These are phyloP conservation scores for Angophora floribunda DNA, from an alignment of 345 rosid species.

Conservation along the genomic window DNA sequence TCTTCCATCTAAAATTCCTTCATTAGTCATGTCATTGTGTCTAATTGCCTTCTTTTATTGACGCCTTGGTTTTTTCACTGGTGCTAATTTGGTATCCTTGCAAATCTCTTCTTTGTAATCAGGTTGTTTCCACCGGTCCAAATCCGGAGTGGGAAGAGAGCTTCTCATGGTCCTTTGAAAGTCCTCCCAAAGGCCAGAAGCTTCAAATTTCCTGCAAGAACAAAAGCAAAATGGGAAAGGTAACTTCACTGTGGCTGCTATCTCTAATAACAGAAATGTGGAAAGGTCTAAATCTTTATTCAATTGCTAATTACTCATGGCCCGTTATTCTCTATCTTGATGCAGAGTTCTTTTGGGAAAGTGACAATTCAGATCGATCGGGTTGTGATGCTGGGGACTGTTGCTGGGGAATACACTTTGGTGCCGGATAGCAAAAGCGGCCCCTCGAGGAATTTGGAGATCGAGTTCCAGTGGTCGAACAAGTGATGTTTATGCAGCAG, in stretches of 20 bases:
- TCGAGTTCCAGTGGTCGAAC: constrained; percentile 98
- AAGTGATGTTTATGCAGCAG: not conserved
- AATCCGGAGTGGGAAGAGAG: constrained; percentile 99
- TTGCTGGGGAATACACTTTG: constrained; percentile 80
- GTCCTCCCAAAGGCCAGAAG: constrained; percentile 99
- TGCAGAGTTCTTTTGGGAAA: constrained; percentile 95
- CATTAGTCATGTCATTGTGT: not conserved
- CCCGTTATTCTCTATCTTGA: not conserved
- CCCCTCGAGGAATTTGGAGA: constrained; percentile 79
- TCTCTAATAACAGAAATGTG: not conserved
- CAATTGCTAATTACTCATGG: not conserved
- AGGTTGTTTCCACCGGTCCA: constrained; percentile 93
- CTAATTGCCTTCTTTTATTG: not conserved
- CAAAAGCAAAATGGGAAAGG: constrained; percentile 99
- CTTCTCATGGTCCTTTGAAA: constrained; percentile 96
- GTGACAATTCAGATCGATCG: constrained; percentile 97
- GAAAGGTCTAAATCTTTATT: not conserved
- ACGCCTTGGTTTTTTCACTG: not conserved
- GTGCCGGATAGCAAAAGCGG: constrained; percentile 96
- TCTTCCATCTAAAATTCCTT: not conserved
- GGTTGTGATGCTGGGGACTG: constrained; percentile 96
- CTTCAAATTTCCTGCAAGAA: constrained; percentile 97
- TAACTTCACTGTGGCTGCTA: not conserved
- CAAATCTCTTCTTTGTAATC: not conserved
- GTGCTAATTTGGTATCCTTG: not conserved